phyloP scores from a whole-genome alignment of 768 basidiomycete genomes.

The Pleurotus salmoneostramineus region DNA sequence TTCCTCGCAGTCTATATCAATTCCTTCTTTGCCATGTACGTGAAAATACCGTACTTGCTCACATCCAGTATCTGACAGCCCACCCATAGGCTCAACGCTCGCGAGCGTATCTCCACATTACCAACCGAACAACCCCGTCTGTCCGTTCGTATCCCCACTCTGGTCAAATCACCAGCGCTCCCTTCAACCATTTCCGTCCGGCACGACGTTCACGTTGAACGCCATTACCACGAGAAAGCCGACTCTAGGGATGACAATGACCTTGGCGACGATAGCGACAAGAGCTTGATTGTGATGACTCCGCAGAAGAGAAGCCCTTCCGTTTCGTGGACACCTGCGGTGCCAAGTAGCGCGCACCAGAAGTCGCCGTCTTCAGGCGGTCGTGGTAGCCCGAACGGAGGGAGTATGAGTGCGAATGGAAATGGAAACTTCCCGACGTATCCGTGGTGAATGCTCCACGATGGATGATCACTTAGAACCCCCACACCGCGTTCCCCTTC shows the following conservation, averaged over 20 bases:
- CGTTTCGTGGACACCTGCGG: background rate
- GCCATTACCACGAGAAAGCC: background rate
- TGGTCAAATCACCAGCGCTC: background rate
- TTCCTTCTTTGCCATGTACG: conserved; percentile 26
- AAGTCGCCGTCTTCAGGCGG: background rate
- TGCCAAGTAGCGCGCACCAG: background rate
- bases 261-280: background rate
- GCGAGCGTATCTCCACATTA: background rate
- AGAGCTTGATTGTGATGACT: background rate
- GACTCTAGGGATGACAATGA: background rate
- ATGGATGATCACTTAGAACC: too few species aligned
- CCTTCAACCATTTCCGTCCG: background rate
- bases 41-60: background rate
- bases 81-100: conserved; percentile 1
- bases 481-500: too few species aligned
- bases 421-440: background rate
- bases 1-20: conserved; percentile 22
- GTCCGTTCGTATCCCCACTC: background rate
- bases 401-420: too few species aligned
- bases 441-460: background rate
- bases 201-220: background rate
- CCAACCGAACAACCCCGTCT: background rate
- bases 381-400: background rate
- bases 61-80: background rate
- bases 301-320: background rate